Evolutionary conservation across 352 stramenopile species (phyloP), one percentile per base, ranked within the genome.

Genomic region (Phytopythium delawarense): DNA sequence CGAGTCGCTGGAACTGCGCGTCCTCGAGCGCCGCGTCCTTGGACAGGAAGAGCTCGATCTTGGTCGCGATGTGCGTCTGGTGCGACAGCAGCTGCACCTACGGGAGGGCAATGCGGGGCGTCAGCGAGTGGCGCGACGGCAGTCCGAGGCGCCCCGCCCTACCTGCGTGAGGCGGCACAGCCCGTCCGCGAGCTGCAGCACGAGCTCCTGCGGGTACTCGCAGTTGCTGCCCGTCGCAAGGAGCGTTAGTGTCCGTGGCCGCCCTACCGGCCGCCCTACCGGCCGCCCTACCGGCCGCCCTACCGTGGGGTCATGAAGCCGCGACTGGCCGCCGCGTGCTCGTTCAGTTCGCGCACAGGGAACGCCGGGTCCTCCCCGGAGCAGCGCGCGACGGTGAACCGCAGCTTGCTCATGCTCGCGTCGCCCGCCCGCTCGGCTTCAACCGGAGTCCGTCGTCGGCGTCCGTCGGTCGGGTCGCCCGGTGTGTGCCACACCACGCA

Each of bases 201-300:
- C 84, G 21, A 98, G 63, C 70, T 98, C 93, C 63, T 98, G 90
- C n/a, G 93, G 93, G 63, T 97, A 98, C 61, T 93, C 78, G 71
- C 90, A 97, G 68, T 96, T 97, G 49, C 87, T 95, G 51, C 16
- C 4, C 0, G 18, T 23, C 54, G n/a, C 13, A 58, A 1, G 12
- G 0, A 4, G 6, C n/a, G 42, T 49, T 25, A 25, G 21, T 20
- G 40, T 25, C 8, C 16, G 45, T 25, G 8, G 35, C 11, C 18
- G 60, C 23, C 37, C 23, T 34, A 25, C 37, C 40, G 20, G 16
- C 35, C 25, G 32, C 13, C 48, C 48, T 54, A 20, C 8, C 12
- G 23, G 21, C 9, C 23, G 13, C 46, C 21, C 16, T 25, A 49
- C 30, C 16, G 23, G 21, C 32, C 32, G n/a, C 61, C 72, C 18